phyloP scores from a whole-genome alignment of 768 basidiomycete genomes.

The Leccinum imitatum region DNA sequence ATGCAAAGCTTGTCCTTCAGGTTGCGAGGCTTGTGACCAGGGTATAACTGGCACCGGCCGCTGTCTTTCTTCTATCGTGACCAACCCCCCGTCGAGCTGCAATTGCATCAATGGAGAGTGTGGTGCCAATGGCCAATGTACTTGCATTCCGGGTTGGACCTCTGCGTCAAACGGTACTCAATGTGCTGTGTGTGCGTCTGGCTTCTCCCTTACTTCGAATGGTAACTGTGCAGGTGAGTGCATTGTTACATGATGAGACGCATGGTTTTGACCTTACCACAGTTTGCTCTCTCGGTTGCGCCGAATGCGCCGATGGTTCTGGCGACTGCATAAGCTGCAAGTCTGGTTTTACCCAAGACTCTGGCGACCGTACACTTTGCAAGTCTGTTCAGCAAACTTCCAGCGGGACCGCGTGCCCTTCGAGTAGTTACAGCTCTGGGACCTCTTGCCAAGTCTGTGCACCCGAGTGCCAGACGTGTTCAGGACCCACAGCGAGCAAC shows the following conservation, averaged over 20 bases:
- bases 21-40: slow-evolving; percentile 72
- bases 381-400: slow-evolving; percentile 50
- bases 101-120: slow-evolving; percentile 85
- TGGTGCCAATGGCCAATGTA: slow-evolving; percentile 63
- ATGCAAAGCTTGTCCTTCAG: slow-evolving; percentile 68
- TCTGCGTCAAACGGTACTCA: slow-evolving; percentile 68
- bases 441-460: slow-evolving; percentile 59
- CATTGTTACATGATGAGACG: not conserved
- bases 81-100: slow-evolving; percentile 62
- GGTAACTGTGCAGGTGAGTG: slow-evolving; percentile 72
- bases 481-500: slow-evolving; percentile 61
- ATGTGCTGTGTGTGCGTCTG: slow-evolving; percentile 71
- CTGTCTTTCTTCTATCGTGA: slow-evolving; percentile 54
- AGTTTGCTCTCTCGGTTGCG: slow-evolving; percentile 78
- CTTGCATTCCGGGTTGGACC: slow-evolving; percentile 78
- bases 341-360: slow-evolving; percentile 64
- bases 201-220: slow-evolving; percentile 68
- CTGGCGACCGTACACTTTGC: slow-evolving; percentile 68
- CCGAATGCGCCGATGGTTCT: slow-evolving; percentile 61
- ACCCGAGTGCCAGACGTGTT: slow-evolving; percentile 68
- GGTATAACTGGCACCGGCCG: slow-evolving; percentile 76
- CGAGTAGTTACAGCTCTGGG: slow-evolving; percentile 61
- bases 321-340: slow-evolving; percentile 75
- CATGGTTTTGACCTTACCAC: slow-evolving; percentile 4
- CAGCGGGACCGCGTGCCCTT: slow-evolving; percentile 57